Percentiles rank a stretch among this genome's conserved stretches.
phyloP scores from a whole-genome alignment of 768 basidiomycete genomes.

The Kwoniella europaea region DNA sequence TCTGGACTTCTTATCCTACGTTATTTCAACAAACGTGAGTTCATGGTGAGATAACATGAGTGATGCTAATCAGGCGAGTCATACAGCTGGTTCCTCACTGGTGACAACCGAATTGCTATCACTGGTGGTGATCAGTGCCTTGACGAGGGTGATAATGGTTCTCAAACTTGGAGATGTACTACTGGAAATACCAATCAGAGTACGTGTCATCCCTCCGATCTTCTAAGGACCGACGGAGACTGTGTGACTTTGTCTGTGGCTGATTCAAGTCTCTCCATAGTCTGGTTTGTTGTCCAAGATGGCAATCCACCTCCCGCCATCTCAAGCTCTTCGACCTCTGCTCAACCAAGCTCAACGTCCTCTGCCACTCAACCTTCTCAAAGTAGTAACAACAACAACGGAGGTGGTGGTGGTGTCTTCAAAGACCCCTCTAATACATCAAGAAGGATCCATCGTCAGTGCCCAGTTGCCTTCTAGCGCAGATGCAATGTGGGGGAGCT shows the following conservation, averaged over 20 bases:
- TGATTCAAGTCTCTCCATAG: background rate
- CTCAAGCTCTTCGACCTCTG: background rate
- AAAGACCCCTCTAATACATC: conserved; percentile 14
- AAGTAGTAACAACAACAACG: background rate
- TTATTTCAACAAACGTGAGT: conserved; percentile 32
- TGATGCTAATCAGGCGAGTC: background rate
- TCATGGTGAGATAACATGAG: background rate
- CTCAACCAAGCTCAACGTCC: background rate
- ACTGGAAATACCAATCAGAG: conserved; percentile 55
- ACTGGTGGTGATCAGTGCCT: conserved; percentile 55
- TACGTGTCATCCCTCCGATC: conserved; percentile 14
- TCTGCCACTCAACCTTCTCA: conserved; percentile 10
- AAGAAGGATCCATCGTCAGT: conserved; percentile 24
- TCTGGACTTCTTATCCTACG: conserved; percentile 31
- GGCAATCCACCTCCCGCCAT: conserved; percentile 1
- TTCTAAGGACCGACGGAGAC: background rate
- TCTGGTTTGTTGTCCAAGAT: conserved; percentile 19
- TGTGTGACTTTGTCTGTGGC: background rate
- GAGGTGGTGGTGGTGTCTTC: conserved; percentile 8
- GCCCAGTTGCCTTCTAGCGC: background rate
- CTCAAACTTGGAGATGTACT: conserved; percentile 54
- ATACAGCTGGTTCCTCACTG: conserved; percentile 44
- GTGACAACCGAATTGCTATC: conserved; percentile 54
- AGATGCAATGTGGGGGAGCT: background rate
- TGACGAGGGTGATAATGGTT: conserved; percentile 41